A percentile compares a stretch with the other conserved stretches of the same genome.
Conservation (phyloP, 345 rosid species). For the Cardamine occulta region DNA sequence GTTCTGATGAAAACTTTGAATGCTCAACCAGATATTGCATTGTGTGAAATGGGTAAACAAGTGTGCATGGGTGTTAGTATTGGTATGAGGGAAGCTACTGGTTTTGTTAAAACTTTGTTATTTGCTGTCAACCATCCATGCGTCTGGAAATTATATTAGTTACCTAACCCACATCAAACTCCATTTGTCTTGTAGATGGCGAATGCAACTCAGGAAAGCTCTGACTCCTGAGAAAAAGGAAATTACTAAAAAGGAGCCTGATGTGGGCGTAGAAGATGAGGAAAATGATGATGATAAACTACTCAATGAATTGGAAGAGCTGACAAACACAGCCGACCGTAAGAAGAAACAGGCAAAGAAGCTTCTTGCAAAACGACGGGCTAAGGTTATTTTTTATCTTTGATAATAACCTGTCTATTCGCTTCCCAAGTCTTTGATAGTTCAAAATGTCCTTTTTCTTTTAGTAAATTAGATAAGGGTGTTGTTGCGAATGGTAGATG, state of each 20-base stretch:
- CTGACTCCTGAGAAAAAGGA: conserved; percentile 69
- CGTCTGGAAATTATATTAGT: background rate
- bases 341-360: conserved; percentile 84
- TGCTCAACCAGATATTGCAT: background rate
- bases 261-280: conserved; percentile 50
- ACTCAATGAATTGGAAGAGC: conserved; percentile 94
- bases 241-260: conserved; percentile 44
- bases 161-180: background rate
- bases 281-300: conserved; percentile 82
- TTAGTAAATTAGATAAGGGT: background rate
- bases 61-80: background rate
- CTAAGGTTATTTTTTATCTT: conserved; percentile 59
- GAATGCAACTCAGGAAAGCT: conserved; percentile 80
- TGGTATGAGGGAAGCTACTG: background rate
- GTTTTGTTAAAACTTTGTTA: conserved; percentile 9
- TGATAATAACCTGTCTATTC: background rate
- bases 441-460: conserved; percentile 7
- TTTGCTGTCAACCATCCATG: background rate
- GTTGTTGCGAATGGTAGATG: background rate
- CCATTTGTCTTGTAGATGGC: conserved; percentile 65
- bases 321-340: conserved; percentile 69
- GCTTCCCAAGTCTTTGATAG: conserved; percentile 6
- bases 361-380: conserved; percentile 70
- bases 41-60: conserved; percentile 4
- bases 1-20: background rate